Evolutionary conservation across 164 flowering plant genomes (phyloP), one percentile per base, ranked within the genome.

Genomic region (Sedum album): DNA sequence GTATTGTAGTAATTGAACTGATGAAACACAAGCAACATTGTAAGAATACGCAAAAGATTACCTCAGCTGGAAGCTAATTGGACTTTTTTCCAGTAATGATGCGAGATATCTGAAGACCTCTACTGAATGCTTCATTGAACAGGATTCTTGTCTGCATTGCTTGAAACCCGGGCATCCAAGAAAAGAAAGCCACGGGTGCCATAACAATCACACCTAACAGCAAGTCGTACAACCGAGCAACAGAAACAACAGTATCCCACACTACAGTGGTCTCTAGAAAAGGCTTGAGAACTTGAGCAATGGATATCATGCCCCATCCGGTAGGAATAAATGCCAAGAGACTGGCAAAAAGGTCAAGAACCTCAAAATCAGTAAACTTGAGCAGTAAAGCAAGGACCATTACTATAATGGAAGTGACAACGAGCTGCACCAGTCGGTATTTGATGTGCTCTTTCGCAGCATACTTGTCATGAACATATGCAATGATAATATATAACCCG

Each of bases 81-180:
- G 81, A 73, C 69, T 80, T 88, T 72, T 91, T 93, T 65, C 94
- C 96, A 5, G 94, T 68, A 31, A 91, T 74, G 65, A 93, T 78
- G 4, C 83, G 88, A 67, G 96, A 93, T 64, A 91, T 93, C 73
- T 88, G 96, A 30, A 93, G 91, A 35, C 97, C 97, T 75, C 98
- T 72, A 79, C 96, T 91, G 75, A 93, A 93, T 31, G 90, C 98
- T 76, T 93, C 87, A 78, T 93, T 93, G 76, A 93, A 93, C 57
- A 93, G 78, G 65, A 93, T 89, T 75, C 98, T 83, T 9, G 96
- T 91, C 77, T 93, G 97, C 96, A 93, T 91, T 13, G 90, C 63
- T 77, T 89, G 94, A 75, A 89, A 89, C 17, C 93, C 97, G 42
- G 98, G 98, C 82, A 89, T 69, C 98, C 98, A 93, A 41, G 97